Evolutionary conservation across 805 yeast genomes (phyloP).

Genomic region (Wickerhamomyces rabaulensis): DNA sequence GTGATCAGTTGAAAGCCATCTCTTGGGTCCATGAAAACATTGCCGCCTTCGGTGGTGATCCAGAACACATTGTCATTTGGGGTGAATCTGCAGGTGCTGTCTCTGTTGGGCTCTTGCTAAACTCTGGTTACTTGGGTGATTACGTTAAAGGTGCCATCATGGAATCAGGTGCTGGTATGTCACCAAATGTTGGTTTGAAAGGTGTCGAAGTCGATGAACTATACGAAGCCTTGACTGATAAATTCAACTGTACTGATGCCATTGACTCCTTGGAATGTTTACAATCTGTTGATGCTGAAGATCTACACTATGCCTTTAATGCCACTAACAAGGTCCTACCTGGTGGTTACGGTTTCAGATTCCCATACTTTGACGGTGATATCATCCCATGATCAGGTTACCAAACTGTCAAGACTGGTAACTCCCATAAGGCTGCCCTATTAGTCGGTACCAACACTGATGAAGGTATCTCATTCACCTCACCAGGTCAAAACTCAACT

Average conservation of each 20-base stretch:
- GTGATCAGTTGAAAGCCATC: conserved; percentile 30
- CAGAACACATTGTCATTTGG: conserved; percentile 29
- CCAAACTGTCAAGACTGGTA: conserved; percentile 4
- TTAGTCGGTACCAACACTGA: conserved; percentile 21
- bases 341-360: background rate
- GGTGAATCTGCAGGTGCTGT: conserved; percentile 35
- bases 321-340: conserved; percentile 8
- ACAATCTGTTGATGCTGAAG: conserved; percentile 8
- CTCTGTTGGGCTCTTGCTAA: conserved; percentile 11
- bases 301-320: conserved; percentile 6
- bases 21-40: conserved; percentile 34
- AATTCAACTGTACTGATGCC: conserved; percentile 10
- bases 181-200: background rate
- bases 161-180: conserved; percentile 12
- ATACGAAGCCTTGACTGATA: conserved; percentile 5
- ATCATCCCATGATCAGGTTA: conserved; percentile 11
- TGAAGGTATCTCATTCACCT: conserved; percentile 12
- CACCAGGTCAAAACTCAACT: conserved; percentile 1
- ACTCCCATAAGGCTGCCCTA: conserved; percentile 14
- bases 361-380: conserved; percentile 16
- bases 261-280: conserved; percentile 8
- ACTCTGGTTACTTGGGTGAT: conserved; percentile 2
- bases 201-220: background rate
- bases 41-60: conserved; percentile 31
- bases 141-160: conserved; percentile 16